Evolutionary conservation across 768 basidiomycete genomes (phyloP), one percentile per base, ranked within the genome.

Genomic region (Ephemerocybe angulata): DNA sequence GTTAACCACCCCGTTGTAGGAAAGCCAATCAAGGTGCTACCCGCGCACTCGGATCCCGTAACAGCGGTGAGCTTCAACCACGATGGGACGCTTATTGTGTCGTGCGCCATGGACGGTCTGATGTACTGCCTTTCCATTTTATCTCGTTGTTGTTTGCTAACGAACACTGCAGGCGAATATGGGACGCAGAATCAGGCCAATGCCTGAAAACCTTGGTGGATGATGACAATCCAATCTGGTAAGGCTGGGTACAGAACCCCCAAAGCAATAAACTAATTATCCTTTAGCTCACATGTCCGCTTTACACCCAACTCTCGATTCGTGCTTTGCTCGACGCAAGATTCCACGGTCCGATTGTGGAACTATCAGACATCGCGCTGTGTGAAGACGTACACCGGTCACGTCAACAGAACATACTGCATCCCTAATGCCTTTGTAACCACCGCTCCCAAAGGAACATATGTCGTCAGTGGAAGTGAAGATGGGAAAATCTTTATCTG

Each of bases 131-230:
- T 46, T 25, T 29, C 17, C 31, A 37, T 50, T 43, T 35, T 2
- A 29, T 17, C 21, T 17, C 30, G 4, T 10, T n/a, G 31, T 29
- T 51, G 3, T 30, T 43, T 31, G 13, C 50, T 54, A 31, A 47
- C 8, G n/a, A n/a, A n/a, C 55, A 52, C 48, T 25, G 15, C 64
- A 99, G 96, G 66, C 95, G 97, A 54, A 84, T 98, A 56, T 99
- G 97, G 97, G 96, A 99, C 65, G 87, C 92, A 0, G 86, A 94
- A 53, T 96, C 95, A 3, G 97, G 96, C 2, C 97, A 99, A 71
- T 99, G 97, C 70, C 77, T 99, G 48, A 98, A 97, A 70, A 98
- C 97, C 1, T 71, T 99, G 43, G 95, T 94, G 10, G 94, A 98
- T 62, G 97, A 98, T 63, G 92, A 93, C 59, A 97, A 93, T 70